Percentiles rank a stretch among this genome's conserved stretches.
phyloP scores from a whole-genome alignment of 2,329 filamentous ascomycete genomes.

The Colletotrichum gloeosporioides region DNA sequence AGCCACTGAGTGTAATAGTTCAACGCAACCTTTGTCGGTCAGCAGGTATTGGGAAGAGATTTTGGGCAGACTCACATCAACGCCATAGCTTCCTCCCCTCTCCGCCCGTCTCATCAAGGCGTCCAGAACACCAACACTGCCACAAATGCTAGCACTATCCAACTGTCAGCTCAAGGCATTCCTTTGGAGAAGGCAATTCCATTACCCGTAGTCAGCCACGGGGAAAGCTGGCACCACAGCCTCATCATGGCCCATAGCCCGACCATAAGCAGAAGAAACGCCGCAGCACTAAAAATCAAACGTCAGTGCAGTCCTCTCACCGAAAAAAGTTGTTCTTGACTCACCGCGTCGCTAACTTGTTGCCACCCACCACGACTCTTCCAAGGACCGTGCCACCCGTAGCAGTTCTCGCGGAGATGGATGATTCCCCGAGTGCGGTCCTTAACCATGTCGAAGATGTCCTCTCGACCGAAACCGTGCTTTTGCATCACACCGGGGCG shows the following conservation, averaged over 20 bases:
- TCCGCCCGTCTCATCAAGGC: conserved; percentile 43
- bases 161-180: background rate
- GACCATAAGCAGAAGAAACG: conserved; percentile 49
- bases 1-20: conserved; percentile 51
- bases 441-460: conserved; percentile 42
- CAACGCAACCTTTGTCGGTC: conserved; percentile 30
- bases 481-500: conserved; percentile 52
- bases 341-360: conserved; percentile 53
- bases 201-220: conserved; percentile 33
- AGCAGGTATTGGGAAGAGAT: conserved; percentile 22
- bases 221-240: conserved; percentile 34
- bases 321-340: background rate
- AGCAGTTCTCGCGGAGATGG: conserved; percentile 57
- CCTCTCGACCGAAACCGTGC: conserved; percentile 46
- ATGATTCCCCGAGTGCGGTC: conserved; percentile 37
- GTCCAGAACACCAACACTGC: conserved; percentile 43
- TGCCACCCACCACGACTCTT: conserved; percentile 55
- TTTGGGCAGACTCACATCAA: conserved; percentile 20
- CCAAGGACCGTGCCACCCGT: conserved; percentile 56
- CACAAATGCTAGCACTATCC: conserved; percentile 44
- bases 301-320: background rate
- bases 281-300: conserved; percentile 36
- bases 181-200: background rate
- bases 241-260: conserved; percentile 41
- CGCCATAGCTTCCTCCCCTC: conserved; percentile 27